Base-by-base conservation (phyloP, 768 basidiomycete genomes). In the Boletus fagicola region DNA sequence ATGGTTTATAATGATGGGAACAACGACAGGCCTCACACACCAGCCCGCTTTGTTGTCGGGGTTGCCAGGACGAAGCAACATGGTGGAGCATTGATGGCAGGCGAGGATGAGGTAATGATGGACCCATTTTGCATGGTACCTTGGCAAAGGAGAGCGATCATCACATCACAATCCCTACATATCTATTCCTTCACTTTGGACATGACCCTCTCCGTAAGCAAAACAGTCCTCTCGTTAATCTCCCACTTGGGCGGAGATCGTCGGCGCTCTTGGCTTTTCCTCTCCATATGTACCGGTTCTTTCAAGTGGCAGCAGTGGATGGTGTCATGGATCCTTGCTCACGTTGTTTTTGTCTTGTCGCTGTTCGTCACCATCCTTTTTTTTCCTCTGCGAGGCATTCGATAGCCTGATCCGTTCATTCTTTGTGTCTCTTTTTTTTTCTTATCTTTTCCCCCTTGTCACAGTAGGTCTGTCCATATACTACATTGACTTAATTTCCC, bases 111-210 rank as follows among this genome's bases (percentile, higher is more conserved):
- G 54, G 54, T 55, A 54, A 61, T 44, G 59, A 72, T 46, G 62
- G 66, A 64, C 61, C 56, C 47, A 44, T 58, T 62, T 61, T 57
- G 63, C 62, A 57, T 59, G 57, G 65, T 61, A 60, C 59, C 45
- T 59, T 51, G 58, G 54, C 59, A 58, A 58, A 61, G 57, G 68
- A 70, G 52, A 59, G 56, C 57, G 48, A 68, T 57, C 54, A 39
- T 57, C 54, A 58, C 59, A 60, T 39, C 54, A 69, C 62, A 54
- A 64, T 59, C 61, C 62, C 60, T 66, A 70, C 69, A 50, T 71
- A 73, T 73, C 69, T 71, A 71, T 69, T 66, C 54, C 58, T 62
- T 71, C 67, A 51, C 62, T 63, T 58, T 51, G 65, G 71, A 70
- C 69, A 54, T 55, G 56, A 51, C 53, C 49, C 55, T 51, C 63